phyloP scores from a whole-genome alignment of 768 basidiomycete species.

The Collybia sordida region DNA sequence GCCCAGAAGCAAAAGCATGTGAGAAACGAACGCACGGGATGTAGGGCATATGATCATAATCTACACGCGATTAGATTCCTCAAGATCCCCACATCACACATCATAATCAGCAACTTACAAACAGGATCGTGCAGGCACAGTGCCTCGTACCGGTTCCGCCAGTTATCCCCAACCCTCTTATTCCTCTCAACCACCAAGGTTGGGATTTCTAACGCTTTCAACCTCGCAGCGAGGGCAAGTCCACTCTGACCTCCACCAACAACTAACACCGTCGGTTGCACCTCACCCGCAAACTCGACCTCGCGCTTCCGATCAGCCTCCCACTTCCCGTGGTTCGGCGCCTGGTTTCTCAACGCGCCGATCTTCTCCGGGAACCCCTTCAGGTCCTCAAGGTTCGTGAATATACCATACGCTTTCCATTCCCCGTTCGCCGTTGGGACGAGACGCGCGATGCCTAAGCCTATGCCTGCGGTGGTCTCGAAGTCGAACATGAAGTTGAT shows the following conservation, averaged over 20 bases:
- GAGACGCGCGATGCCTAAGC: constrained; percentile 46
- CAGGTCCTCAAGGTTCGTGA: constrained; percentile 53
- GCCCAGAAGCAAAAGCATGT: not conserved
- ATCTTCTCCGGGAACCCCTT: constrained; percentile 50
- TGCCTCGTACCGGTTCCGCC: constrained; percentile 59
- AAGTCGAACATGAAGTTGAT: constrained; percentile 54
- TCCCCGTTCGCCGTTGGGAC: constrained; percentile 38
- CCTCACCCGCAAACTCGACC: constrained; percentile 38
- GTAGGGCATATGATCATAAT: constrained; percentile 59
- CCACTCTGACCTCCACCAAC: constrained; percentile 58
- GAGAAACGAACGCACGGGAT: constrained; percentile 36
- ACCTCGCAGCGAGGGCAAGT: constrained; percentile 58
- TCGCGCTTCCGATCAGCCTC: constrained; percentile 37
- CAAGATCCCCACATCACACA: not conserved
- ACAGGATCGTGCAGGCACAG: constrained; percentile 55
- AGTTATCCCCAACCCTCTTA: constrained; percentile 51
- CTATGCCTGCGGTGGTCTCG: constrained; percentile 40
- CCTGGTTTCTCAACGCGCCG: constrained; percentile 44
- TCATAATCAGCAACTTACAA: constrained; percentile 28
- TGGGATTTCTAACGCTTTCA: constrained; percentile 58
- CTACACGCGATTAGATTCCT: constrained; percentile 15
- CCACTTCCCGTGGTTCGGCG: constrained; percentile 52
- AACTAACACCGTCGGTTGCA: constrained; percentile 52
- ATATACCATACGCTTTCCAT: constrained; percentile 57
- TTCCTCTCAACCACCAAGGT: constrained; percentile 61